Percentiles rank a stretch among this genome's conserved stretches.
phyloP scores from a whole-genome alignment of 164 flowering plant species.

The Umbilicus rupestris region DNA sequence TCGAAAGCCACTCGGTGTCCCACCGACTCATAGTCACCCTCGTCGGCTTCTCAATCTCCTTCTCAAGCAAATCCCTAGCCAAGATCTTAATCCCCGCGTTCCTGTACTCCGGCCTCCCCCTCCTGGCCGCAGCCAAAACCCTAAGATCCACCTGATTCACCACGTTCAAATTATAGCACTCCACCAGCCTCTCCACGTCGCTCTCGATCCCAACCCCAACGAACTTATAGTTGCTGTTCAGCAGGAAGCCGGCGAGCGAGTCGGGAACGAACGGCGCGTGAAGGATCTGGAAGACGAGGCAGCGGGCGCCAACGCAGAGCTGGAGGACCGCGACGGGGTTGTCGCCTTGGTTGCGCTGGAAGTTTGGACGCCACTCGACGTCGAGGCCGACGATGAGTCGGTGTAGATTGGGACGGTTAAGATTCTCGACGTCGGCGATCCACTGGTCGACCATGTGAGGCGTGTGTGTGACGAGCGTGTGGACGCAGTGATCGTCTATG shows the following conservation, averaged over 20 bases:
- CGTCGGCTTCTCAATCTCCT: constrained; percentile 14
- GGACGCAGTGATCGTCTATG: not conserved
- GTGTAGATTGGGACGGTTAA: constrained; percentile 7
- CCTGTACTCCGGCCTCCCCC: constrained; percentile 10
- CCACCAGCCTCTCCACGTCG: constrained; percentile 17
- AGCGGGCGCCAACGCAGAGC: constrained; percentile 22
- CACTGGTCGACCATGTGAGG: constrained; percentile 12
- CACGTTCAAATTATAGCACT: constrained; percentile 13
- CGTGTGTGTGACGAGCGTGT: constrained; percentile 9
- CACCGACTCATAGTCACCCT: constrained; percentile 21
- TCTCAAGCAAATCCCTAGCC: constrained; percentile 16
- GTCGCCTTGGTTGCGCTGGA: constrained; percentile 4
- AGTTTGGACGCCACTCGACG: constrained; percentile 21
- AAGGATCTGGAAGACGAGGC: constrained; percentile 25
- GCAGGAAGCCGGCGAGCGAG: constrained; percentile 16
- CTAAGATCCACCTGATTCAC: constrained; percentile 15
- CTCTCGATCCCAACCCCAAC: constrained; percentile 19
- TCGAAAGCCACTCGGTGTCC: constrained; percentile 12
- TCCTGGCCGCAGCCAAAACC: constrained; percentile 10
- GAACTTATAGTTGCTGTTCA: constrained; percentile 11
- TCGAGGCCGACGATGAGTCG: constrained; percentile 20
- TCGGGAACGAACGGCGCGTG: constrained; percentile 16
- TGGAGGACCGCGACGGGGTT: constrained; percentile 22
- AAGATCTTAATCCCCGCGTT: constrained; percentile 17
- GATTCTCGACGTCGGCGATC: not conserved